Base-by-base conservation (phyloP, 2,329 filamentous ascomycete species). In the Verruconis gallopava region DNA sequence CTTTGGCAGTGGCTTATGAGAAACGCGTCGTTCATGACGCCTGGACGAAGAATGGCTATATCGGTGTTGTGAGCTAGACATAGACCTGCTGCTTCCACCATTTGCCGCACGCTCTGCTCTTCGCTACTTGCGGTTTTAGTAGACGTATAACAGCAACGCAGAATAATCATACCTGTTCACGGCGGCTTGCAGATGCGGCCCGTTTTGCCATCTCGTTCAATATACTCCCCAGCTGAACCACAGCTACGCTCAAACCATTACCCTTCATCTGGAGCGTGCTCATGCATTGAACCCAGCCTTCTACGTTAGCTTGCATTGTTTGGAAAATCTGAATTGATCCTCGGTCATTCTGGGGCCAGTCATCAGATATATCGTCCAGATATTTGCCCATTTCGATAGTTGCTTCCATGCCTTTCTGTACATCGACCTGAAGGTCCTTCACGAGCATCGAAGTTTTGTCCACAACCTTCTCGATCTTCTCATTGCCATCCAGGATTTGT, bases 281-380 rank as follows among this genome's bases (percentile, higher is more conserved):
- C 53, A 94, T 79, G 4, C 85, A 85, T 44, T 79, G 77, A 44
- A 79, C 75, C 89, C 89, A 96, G 34, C 88, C 86, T 48, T 93
- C 82, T 5, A 86, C 80, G 51, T 96, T 96, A 22, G 85, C 84
- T 53, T 82, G 81, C 88, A 96, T 96, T 28, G 88, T 85, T 32
- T 79, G 74, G 51, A 83, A 91, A 15, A 94, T 85, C 37, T 83
- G 78, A 25, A 72, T 69, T 17, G 83, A 73, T 37, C 80, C 75
- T 19, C 64, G 59, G 13, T 71, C 64, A 40, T 70, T 62, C 43
- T 76, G 71, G 58, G 74, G 76, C 49, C 71, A 68, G 3, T 73
- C 69, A 28, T 77, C 66, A 36, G 75, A 71, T 46, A 93, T 73
- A 22, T 74, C 67, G 4, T 71, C 67, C 38, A 96, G 66, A 58